These are phyloP conservation scores for Aspergillus transmontanensis DNA, from an alignment of 2,329 filamentous ascomycete species.

Conservation along the genomic window DNA sequence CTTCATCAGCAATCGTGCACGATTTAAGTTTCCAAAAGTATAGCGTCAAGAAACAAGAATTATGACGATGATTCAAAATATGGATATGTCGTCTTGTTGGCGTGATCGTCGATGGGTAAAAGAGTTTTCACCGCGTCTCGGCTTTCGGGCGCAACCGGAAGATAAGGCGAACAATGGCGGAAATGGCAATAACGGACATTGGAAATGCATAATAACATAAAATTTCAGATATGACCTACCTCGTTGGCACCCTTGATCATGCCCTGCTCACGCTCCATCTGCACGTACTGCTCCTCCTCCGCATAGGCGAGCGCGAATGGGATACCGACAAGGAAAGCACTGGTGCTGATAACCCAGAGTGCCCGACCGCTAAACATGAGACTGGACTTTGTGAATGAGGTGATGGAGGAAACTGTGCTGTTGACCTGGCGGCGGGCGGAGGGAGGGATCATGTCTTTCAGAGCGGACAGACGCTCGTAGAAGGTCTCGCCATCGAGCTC, in stretches of 20 bases:
- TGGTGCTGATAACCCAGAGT: slow-evolving; percentile 88
- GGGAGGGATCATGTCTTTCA: slow-evolving; percentile 76
- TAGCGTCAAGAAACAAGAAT: background rate
- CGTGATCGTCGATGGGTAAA: background rate
- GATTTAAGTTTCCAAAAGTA: background rate
- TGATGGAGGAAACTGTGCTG: slow-evolving; percentile 55
- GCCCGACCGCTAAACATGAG: slow-evolving; percentile 75
- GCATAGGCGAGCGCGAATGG: slow-evolving; percentile 90
- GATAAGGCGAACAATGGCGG: background rate
- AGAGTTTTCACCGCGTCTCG: slow-evolving; percentile 6
- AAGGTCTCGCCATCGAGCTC: slow-evolving; percentile 60
- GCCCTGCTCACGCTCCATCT: slow-evolving; percentile 97
- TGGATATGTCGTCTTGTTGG: background rate
- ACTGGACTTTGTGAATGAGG: slow-evolving; percentile 48
- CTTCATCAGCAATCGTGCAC: slow-evolving; percentile 17
- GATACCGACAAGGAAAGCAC: slow-evolving; percentile 84
- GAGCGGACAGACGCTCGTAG: slow-evolving; percentile 69
- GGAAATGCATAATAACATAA: background rate
- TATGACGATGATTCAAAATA: background rate
- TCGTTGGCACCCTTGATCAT: slow-evolving; percentile 92
- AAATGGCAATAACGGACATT: background rate
- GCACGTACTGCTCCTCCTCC: slow-evolving; percentile 94
- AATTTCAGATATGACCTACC: slow-evolving; percentile 47
- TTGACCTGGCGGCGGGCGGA: slow-evolving; percentile 70
- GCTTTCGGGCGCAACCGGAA: background rate